Evolutionary conservation across 768 basidiomycete species (phyloP), one percentile per base, ranked within the genome.

Genomic region (Hericium erinaceus): DNA sequence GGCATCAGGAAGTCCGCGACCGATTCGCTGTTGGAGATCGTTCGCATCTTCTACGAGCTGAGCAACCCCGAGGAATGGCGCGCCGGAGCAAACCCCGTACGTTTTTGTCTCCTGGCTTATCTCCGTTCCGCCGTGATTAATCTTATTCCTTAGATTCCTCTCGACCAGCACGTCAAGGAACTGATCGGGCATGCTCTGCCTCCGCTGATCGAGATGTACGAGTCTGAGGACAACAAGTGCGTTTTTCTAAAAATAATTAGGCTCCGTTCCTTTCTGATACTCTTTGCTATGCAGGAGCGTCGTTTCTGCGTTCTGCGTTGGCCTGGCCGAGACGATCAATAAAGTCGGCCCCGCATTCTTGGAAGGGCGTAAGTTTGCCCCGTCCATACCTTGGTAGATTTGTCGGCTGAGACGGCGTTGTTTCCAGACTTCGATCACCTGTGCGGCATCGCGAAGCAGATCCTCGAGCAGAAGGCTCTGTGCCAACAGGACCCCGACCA

Each of bases 401-500:
- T 5, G 33, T 8, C 50, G 9, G 5, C 13, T 51, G 37, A 57
- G 51, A 22, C 20, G 50, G 12, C 26, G 24, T 46, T 28, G 16
- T 26, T 38, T 38, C 33, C 55, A 91, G 88, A 87, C 62, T 75
- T 89, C 46, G 87, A 95, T 40, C 72, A 76, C 38, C 79, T 99
- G 65, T 92, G 87, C 69, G 82, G 75, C 56, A 89, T 94, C 59
- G 85, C 92, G 49, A 74, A 85, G 56, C 84, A 92, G 66, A 84
- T 99, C 62, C 78, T 99, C 48, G 91, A 94, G 68, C 89, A 93
- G 72, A 97, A 95, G 74, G 91, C 94, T 0, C 80, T 92, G 64
- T 98, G 95, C 74, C 97, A 99, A 71, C 89, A 94, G 70, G 93
- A 95, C 66, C 92, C 94, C 50, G 94, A 95, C 67, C 89, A 90